Percentiles rank a stretch among this genome's conserved stretches.
phyloP scores from a whole-genome alignment of 345 rosid genomes.

The Lepidium didymum region DNA sequence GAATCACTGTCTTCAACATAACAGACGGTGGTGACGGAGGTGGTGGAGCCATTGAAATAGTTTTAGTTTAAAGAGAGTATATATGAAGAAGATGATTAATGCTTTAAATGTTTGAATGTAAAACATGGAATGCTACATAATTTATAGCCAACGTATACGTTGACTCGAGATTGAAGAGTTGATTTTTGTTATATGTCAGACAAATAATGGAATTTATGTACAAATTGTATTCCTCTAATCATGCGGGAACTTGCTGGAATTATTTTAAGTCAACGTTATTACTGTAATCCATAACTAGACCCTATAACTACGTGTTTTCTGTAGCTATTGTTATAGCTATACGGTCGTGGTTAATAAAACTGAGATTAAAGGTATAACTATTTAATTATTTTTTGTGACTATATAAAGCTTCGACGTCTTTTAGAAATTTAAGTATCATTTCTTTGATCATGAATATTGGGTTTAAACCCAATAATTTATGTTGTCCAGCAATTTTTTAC shows the following conservation, averaged over 20 bases:
- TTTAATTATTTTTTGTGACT: too few relatives aligned
- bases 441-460: too few relatives aligned
- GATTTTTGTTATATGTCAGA: neutral
- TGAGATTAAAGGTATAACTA: too few relatives aligned
- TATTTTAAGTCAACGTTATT: too few relatives aligned
- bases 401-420: too few relatives aligned
- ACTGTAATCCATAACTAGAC: too few relatives aligned
- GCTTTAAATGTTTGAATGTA: neutral
- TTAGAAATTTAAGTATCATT: too few relatives aligned
- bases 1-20: neutral
- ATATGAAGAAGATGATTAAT: neutral
- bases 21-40: conserved; percentile 14
- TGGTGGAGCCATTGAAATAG: conserved; percentile 16
- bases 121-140: neutral
- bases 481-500: too few relatives aligned
- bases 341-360: too few relatives aligned
- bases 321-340: too few relatives aligned
- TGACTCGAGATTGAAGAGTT: neutral
- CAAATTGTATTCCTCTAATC: neutral
- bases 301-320: too few relatives aligned
- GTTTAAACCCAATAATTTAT: too few relatives aligned
- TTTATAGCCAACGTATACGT: neutral
- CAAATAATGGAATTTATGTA: neutral
- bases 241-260: neutral
- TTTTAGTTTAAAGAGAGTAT: neutral